Percentiles rank a stretch among this genome's conserved stretches.
These are phyloP conservation scores for Backusella liffmaniae DNA, from an alignment of 192 early-diverging fungal genomes.

Conservation along the genomic window DNA sequence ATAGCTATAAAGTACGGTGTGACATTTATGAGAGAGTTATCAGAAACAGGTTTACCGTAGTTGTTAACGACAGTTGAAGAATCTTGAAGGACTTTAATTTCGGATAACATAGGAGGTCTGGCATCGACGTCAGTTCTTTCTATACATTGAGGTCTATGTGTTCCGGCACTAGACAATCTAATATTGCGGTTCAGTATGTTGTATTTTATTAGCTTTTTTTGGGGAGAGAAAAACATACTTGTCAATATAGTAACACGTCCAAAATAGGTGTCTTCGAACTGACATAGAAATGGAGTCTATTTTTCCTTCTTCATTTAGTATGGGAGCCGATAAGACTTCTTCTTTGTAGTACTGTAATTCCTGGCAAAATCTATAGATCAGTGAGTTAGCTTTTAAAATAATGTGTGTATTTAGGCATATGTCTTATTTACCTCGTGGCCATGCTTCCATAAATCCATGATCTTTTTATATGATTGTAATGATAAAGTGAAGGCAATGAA, in stretches of 20 bases:
- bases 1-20: slow-evolving; percentile 6
- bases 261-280: slow-evolving; percentile 43
- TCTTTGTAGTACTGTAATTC: slow-evolving; percentile 50
- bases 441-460: slow-evolving; percentile 54
- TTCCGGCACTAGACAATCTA: slow-evolving; percentile 35
- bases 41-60: not conserved
- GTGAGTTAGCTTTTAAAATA: too few species aligned
- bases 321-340: slow-evolving; percentile 26
- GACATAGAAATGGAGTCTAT: slow-evolving; percentile 33
- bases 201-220: not conserved
- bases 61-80: not conserved
- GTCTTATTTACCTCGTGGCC: slow-evolving; percentile 12
- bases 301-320: slow-evolving; percentile 38
- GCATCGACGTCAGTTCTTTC: slow-evolving; percentile 43
- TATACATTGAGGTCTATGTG: slow-evolving; percentile 47
- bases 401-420: too few species aligned
- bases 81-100: slow-evolving; percentile 1
- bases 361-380: slow-evolving; percentile 34
- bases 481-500: not conserved
- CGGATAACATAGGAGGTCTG: slow-evolving; percentile 5
- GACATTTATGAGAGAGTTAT: slow-evolving; percentile 15
- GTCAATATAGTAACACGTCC: slow-evolving; percentile 48
- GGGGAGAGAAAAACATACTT: slow-evolving; percentile 24
- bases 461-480: not conserved
- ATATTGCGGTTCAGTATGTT: not conserved